Evolutionary conservation across 2,329 filamentous ascomycete genomes (phyloP).

Genomic region (Colletotrichum sp.): DNA sequence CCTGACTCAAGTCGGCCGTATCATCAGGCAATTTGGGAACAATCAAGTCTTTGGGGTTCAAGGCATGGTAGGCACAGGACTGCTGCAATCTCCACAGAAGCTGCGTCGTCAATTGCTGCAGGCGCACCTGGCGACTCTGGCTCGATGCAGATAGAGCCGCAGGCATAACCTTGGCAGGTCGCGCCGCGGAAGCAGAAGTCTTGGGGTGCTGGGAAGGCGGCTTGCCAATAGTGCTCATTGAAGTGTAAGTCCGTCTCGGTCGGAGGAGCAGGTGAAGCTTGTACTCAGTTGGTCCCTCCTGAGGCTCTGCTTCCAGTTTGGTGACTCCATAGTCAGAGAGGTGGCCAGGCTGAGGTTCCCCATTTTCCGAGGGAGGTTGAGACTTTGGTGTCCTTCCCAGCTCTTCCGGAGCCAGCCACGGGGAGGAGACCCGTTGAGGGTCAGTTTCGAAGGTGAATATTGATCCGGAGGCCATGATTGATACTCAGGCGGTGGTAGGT

Average conservation of each 20-base stretch:
- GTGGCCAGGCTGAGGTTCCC: slow-evolving; percentile 40
- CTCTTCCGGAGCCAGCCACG: slow-evolving; percentile 74
- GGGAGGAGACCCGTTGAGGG: slow-evolving; percentile 85
- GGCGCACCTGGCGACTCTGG: slow-evolving; percentile 79
- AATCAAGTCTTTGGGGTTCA: slow-evolving; percentile 75
- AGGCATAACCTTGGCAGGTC: slow-evolving; percentile 2
- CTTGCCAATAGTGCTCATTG: slow-evolving; percentile 65
- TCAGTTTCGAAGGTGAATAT: slow-evolving; percentile 96
- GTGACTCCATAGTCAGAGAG: slow-evolving; percentile 70
- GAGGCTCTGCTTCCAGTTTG: slow-evolving; percentile 86
- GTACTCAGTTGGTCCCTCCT: slow-evolving; percentile 94
- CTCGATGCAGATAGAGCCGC: slow-evolving; percentile 47
- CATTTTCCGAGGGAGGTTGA: slow-evolving; percentile 24
- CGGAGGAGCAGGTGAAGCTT: slow-evolving; percentile 90
- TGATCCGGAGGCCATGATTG: slow-evolving; percentile 85
- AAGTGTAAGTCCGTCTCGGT: slow-evolving; percentile 74
- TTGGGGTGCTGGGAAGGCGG: slow-evolving; percentile 26
- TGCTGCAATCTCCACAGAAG: slow-evolving; percentile 94
- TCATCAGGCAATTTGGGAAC: slow-evolving; percentile 77
- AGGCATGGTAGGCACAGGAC: slow-evolving; percentile 88
- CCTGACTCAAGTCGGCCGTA: slow-evolving; percentile 47
- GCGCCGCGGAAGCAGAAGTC: slow-evolving; percentile 29
- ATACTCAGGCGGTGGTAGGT: not conserved
- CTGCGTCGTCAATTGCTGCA: slow-evolving; percentile 94
- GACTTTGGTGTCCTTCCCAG: slow-evolving; percentile 35